Base-by-base conservation (phyloP, 495 filamentous ascomycete genomes). In the Talaromyces proteolyticus region DNA sequence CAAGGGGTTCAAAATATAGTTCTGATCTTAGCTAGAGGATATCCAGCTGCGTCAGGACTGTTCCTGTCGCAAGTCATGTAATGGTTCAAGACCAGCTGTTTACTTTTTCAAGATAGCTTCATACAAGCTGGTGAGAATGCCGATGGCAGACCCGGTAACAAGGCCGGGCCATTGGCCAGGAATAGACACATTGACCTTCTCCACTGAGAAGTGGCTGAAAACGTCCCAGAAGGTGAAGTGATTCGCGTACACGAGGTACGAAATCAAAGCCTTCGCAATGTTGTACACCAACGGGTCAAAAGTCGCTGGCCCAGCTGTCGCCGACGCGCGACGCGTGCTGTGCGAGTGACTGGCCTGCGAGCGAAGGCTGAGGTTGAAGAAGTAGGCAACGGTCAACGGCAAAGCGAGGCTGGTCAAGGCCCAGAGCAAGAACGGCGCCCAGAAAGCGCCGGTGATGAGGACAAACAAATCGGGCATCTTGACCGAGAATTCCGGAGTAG, bases 231-330 rank as follows among this genome's bases (percentile, higher is more conserved):
- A 85, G 17, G 75, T 79, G 51, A 82, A 79, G n/a, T 76, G 77
- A 51, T 84, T 78, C 18, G 75, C 79, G 57, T 91, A 95, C 7
- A 95, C 83, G 4, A 89, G 68, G 61, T 86, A 94, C 7, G 87
- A 81, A 38, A 89, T 60, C 50, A 96, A 53, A 0, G 84, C 91
- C 74, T 94, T 95, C 57, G 79, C 81, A 46, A 96, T 81, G 66
- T 90, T 93, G 65, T 92, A 98, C 49, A 82, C 85, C 52, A 96
- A 68, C 18, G 91, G 91, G 62, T 98, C 93, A 51, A 90, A 81
- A 10, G 84, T 75, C 38, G 78, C 70, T n/a, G 62, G 51, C 43
- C 52, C 44, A 6, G 57, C 46, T 3, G 47, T 16, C 6, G 49
- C 18, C 4, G 53, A 51, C 10, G 53, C 29, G 25, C 49, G 40